Percentiles rank a stretch among this genome's conserved stretches.
Evolutionary conservation across 805 yeast genomes (phyloP).

Genomic region (Blastobotrys attinorum): DNA sequence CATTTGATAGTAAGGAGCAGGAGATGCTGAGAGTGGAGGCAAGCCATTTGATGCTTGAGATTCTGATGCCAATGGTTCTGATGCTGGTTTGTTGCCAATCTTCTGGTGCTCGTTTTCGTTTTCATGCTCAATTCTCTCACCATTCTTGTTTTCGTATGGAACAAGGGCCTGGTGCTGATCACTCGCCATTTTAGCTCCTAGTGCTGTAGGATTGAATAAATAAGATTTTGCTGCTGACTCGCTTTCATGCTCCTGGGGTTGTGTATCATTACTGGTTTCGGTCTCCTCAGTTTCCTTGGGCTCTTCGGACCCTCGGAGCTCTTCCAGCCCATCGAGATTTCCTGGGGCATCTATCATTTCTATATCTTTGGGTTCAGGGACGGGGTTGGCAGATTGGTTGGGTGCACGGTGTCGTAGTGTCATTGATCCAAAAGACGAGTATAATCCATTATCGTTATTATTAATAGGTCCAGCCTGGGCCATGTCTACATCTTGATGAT

Average conservation of each 20-base stretch:
- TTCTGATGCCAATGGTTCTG: background rate
- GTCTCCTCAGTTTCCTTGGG: too few relatives aligned
- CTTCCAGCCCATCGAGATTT: too few relatives aligned
- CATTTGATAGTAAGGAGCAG: constrained; percentile 9
- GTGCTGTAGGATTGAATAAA: background rate
- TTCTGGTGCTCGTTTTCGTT: too few relatives aligned
- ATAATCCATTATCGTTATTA: too few relatives aligned
- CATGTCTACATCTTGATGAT: background rate
- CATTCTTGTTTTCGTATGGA: too few relatives aligned
- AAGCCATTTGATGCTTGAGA: background rate
- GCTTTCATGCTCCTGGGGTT: background rate
- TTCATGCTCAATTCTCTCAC: too few relatives aligned
- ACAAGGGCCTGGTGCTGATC: background rate
- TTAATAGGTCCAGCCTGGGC: too few relatives aligned
- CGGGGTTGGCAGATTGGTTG: too few relatives aligned
- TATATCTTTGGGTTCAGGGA: background rate
- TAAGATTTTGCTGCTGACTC: background rate
- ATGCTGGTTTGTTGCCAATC: background rate
- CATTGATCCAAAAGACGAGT: background rate
- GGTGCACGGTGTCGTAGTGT: background rate
- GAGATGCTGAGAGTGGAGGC: background rate
- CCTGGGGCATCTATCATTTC: background rate
- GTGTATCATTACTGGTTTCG: too few relatives aligned
- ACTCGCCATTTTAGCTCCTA: background rate
- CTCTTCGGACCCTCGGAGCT: too few relatives aligned